These are phyloP conservation scores for Craterostigma plantagineum DNA, from an alignment of 257 asterid species.

Conservation along the genomic window DNA sequence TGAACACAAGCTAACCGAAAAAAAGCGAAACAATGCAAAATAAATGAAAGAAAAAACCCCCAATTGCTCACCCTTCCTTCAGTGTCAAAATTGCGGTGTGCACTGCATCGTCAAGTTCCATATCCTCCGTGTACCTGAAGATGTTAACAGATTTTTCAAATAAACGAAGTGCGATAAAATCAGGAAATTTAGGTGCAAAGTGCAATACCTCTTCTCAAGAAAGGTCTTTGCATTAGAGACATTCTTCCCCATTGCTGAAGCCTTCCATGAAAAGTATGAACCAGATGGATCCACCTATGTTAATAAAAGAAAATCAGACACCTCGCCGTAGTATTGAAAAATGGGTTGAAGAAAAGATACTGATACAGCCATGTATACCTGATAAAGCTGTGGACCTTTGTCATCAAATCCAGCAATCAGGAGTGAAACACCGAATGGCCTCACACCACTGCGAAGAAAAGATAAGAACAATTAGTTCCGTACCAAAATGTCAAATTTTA, in stretches of 20 bases:
- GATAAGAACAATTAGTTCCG: conserved; percentile 5
- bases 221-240: conserved; percentile 97
- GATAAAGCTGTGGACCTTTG: conserved; percentile 97
- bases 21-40: background rate
- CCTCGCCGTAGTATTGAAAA: background rate
- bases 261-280: conserved; percentile 98
- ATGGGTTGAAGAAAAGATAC: background rate
- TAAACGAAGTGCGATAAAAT: background rate
- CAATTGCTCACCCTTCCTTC: conserved; percentile 75
- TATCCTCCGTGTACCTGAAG: conserved; percentile 87
- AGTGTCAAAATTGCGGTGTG: conserved; percentile 96
- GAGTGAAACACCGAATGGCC: conserved; percentile 95
- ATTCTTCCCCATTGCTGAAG: conserved; percentile 99
- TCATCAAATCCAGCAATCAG: conserved; percentile 95
- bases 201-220: conserved; percentile 71
- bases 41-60: background rate
- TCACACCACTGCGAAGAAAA: conserved; percentile 54
- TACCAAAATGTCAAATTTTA: too few relatives aligned
- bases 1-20: too few relatives aligned
- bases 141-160: background rate
- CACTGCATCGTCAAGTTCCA: conserved; percentile 99
- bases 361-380: conserved; percentile 20
- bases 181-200: background rate
- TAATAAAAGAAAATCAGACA: background rate
- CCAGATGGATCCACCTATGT: conserved; percentile 95